phyloP scores from a whole-genome alignment of 73 alveolate species.

The Paramecium caudatum region DNA sequence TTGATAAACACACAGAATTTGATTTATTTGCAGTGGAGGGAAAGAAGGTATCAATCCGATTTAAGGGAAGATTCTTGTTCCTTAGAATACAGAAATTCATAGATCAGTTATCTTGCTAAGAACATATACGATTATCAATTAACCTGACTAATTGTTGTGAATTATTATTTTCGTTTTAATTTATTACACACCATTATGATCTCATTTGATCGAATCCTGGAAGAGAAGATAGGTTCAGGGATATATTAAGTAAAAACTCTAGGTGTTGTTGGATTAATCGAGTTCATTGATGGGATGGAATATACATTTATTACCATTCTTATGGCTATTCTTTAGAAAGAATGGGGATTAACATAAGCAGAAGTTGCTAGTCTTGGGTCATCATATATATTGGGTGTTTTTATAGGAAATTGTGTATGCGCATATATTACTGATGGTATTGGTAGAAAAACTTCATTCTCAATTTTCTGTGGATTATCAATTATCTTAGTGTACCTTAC shows the following conservation, averaged over 20 bases:
- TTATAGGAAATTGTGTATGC: slow-evolving; percentile 16
- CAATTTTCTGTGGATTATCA: slow-evolving; percentile 35
- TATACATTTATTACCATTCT: slow-evolving; percentile 44
- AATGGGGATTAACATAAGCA: slow-evolving; percentile 11
- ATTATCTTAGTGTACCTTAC: not conserved
- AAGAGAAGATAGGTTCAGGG: not conserved
- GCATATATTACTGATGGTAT: slow-evolving; percentile 32
- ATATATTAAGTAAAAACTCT: not conserved
- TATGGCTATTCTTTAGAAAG: slow-evolving; percentile 8
- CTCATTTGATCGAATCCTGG: not conserved
- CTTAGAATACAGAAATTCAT: not conserved
- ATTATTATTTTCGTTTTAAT: too few relatives aligned
- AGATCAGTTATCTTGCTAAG: too few relatives aligned
- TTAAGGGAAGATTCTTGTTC: not conserved
- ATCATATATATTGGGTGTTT: slow-evolving; percentile 6
- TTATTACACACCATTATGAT: too few relatives aligned
- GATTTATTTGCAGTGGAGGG: not conserved
- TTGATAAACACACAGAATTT: not conserved
- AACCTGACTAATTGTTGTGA: too few relatives aligned
- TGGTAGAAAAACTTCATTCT: slow-evolving; percentile 15
- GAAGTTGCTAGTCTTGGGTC: slow-evolving; percentile 61
- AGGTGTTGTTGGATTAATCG: slow-evolving; percentile 28
- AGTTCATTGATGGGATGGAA: slow-evolving; percentile 62
- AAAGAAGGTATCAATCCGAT: not conserved
- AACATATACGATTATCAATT: too few relatives aligned